phyloP scores from a whole-genome alignment of 495 filamentous ascomycete genomes.

The Pseudoneurospora amorphoporcata region DNA sequence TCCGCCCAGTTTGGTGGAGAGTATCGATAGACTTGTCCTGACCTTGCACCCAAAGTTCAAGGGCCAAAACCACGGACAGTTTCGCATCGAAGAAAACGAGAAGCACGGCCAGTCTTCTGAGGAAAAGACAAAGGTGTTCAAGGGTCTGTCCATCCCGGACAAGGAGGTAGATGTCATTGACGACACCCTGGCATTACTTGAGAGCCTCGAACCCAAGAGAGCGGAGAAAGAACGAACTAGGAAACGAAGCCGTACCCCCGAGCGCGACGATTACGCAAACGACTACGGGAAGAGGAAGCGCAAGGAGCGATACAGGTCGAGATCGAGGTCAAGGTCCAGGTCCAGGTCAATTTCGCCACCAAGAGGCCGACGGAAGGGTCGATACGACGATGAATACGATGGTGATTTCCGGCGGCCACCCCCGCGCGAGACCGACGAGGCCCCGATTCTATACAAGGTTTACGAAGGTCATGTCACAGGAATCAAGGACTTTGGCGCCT shows the following conservation, averaged over 20 bases:
- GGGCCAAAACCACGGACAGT: constrained; percentile 25
- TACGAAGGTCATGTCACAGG: constrained; percentile 87
- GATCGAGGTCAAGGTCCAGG: constrained; percentile 43
- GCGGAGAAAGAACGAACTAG: constrained; percentile 36
- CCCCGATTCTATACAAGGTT: constrained; percentile 73
- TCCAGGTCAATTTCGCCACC: constrained; percentile 42
- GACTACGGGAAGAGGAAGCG: constrained; percentile 35
- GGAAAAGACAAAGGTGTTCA: constrained; percentile 72
- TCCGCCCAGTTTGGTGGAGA: constrained; percentile 79
- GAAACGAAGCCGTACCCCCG: constrained; percentile 66
- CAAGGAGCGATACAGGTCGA: constrained; percentile 35
- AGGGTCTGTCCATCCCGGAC: constrained; percentile 82
- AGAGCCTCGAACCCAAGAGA: constrained; percentile 66
- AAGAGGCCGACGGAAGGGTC: constrained; percentile 32
- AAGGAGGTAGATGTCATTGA: constrained; percentile 66
- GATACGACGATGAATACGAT: constrained; percentile 57
- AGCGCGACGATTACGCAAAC: constrained; percentile 36
- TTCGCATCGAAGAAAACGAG: constrained; percentile 34
- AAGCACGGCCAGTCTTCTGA: constrained; percentile 31
- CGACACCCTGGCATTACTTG: constrained; percentile 86
- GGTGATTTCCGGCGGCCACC: constrained; percentile 61
- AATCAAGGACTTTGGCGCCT: constrained; percentile 90
- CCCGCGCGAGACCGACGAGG: constrained; percentile 65
- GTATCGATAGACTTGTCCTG: constrained; percentile 75
- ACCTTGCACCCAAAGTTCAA: constrained; percentile 89